A percentile compares a stretch with the other conserved stretches of the same genome.
phyloP scores from a whole-genome alignment of 345 rosid genomes.

The Isatis tinctoria region DNA sequence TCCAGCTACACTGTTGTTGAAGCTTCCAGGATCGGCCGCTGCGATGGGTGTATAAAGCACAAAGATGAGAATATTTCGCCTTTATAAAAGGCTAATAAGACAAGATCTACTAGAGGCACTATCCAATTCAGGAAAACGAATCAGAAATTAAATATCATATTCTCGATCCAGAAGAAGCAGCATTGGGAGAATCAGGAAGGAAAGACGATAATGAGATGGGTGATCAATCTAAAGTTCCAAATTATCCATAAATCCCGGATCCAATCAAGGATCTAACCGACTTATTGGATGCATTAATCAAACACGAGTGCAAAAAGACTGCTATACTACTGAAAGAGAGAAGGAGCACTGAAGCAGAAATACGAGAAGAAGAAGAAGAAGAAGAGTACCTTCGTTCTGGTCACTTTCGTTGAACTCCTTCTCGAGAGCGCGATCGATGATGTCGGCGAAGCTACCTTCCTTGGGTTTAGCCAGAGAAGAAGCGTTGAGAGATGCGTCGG shows the following conservation, averaged over 20 bases:
- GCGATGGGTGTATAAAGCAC: conserved; percentile 17
- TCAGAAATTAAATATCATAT: neutral
- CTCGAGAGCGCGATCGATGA: conserved; percentile 82
- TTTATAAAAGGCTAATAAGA: neutral
- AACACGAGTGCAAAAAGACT: no score
- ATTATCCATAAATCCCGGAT: conserved; percentile 9
- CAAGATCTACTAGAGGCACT: neutral
- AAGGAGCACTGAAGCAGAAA: neutral
- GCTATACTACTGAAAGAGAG: no score
- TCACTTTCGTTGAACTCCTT: conserved; percentile 86
- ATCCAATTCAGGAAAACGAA: conserved; percentile 13
- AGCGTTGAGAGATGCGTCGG: conserved; percentile 19
- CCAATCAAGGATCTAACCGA: conserved; percentile 11
- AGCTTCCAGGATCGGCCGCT: conserved; percentile 76
- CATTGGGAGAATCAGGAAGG: neutral
- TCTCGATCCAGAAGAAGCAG: conserved; percentile 16
- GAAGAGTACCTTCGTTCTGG: conserved; percentile 47
- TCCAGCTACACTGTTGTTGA: conserved; percentile 79
- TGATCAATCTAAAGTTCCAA: neutral
- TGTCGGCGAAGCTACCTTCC: conserved; percentile 75
- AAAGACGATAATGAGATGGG: neutral
- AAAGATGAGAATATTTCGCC: neutral
- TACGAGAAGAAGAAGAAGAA: no score
- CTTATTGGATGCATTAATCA: no score
- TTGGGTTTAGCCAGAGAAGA: conserved; percentile 35